These are phyloP conservation scores for Leccinum subtestaceum DNA, from an alignment of 768 basidiomycete species.

Conservation along the genomic window DNA sequence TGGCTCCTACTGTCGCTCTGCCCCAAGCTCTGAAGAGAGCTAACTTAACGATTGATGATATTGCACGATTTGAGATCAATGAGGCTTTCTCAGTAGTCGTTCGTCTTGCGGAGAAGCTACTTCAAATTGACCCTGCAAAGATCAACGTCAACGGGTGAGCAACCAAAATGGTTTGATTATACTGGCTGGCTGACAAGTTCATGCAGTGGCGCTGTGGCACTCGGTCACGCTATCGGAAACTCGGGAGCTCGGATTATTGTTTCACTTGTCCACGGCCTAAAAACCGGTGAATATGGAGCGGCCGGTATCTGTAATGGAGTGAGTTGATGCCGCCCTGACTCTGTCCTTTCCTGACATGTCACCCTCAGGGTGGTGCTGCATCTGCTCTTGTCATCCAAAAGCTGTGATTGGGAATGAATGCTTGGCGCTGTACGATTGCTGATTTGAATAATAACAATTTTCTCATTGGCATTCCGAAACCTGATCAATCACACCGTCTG, in stretches of 20 bases:
- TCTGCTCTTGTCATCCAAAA: conserved; percentile 89
- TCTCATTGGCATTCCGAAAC: neutral
- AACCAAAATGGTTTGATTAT: conserved; percentile 1
- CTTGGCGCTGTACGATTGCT: conserved; percentile 15
- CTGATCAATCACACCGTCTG: conserved; percentile 3
- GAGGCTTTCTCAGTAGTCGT: conserved; percentile 97
- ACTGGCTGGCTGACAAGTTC: conserved; percentile 6
- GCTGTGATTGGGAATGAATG: conserved; percentile 46
- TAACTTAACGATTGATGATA: conserved; percentile 76
- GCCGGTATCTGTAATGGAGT: conserved; percentile 98
- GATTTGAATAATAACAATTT: conserved; percentile 15
- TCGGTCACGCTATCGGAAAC: conserved; percentile 95
- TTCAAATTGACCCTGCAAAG: conserved; percentile 81
- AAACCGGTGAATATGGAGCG: conserved; percentile 90
- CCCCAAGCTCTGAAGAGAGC: conserved; percentile 87
- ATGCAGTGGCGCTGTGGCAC: conserved; percentile 88
- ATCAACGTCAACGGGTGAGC: conserved; percentile 86
- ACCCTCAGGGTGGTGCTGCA: conserved; percentile 80
- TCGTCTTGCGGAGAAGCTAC: conserved; percentile 84
- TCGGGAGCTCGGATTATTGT: conserved; percentile 94
- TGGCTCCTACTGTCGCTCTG: conserved; percentile 88
- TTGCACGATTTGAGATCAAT: conserved; percentile 93
- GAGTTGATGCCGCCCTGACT: conserved; percentile 35
- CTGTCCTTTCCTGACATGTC: conserved; percentile 14
- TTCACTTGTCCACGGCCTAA: conserved; percentile 86